phyloP scores from a whole-genome alignment of 1,284 basidiomycete genomes.

The Apiotrichum gracile region DNA sequence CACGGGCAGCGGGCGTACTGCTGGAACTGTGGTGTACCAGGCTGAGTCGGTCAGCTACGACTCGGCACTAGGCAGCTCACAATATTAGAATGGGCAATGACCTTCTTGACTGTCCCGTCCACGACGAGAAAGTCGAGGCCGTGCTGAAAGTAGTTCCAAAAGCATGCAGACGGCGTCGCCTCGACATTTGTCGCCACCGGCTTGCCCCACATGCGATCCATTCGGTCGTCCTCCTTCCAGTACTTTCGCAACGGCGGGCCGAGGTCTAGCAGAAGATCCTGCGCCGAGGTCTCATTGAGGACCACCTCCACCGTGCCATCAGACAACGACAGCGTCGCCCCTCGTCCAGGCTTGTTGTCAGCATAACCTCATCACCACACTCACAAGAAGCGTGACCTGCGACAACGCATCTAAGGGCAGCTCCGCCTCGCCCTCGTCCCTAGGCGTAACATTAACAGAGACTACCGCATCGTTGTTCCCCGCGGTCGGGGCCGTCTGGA shows the following conservation, averaged over 20 bases:
- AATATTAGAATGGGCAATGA: constrained; percentile 76
- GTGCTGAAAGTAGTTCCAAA: constrained; percentile 86
- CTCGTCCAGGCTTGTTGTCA: constrained; percentile 59
- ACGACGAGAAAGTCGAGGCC: constrained; percentile 78
- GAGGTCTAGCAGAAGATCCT: constrained; percentile 70
- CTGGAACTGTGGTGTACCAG: constrained; percentile 79
- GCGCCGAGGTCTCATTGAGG: constrained; percentile 73
- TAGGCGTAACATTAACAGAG: constrained; percentile 22
- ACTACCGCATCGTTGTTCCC: constrained; percentile 41
- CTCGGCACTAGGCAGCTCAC: constrained; percentile 49
- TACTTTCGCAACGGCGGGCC: constrained; percentile 70
- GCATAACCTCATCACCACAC: background rate
- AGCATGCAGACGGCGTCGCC: constrained; percentile 53
- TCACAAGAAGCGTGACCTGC: constrained; percentile 20
- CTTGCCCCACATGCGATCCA: constrained; percentile 49
- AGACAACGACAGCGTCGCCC: constrained; percentile 55
- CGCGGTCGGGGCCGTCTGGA: constrained; percentile 39
- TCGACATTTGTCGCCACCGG: background rate
- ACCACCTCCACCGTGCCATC: constrained; percentile 53
- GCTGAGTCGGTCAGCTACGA: constrained; percentile 50
- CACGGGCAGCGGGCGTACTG: constrained; percentile 82
- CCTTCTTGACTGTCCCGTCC: constrained; percentile 66
- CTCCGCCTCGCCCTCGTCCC: constrained; percentile 42
- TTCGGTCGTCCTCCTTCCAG: constrained; percentile 80
- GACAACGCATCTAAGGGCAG: constrained; percentile 6